Conservation (phyloP, 2,329 filamentous ascomycete genomes). For the Grosmannia penicillata region DNA sequence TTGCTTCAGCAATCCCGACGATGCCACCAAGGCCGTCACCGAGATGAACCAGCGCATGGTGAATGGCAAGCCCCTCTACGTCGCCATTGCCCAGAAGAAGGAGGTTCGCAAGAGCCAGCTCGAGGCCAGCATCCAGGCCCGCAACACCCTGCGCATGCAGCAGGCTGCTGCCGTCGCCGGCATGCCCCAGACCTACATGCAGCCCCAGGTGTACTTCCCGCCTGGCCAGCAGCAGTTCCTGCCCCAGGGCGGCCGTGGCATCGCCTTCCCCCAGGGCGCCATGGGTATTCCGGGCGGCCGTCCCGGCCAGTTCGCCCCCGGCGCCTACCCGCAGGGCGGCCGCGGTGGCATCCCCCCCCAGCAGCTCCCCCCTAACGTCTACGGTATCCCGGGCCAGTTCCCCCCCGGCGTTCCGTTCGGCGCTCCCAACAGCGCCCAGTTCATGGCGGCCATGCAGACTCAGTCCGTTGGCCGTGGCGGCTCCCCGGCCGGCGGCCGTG, state of each 20-base stretch:
- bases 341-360: conserved; percentile 72
- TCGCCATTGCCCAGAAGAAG: conserved; percentile 96
- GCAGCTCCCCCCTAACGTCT: conserved; percentile 78
- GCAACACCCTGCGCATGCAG: conserved; percentile 97
- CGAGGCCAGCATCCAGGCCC: conserved; percentile 96
- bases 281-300: conserved; percentile 63
- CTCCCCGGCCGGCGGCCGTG: conserved; percentile 51
- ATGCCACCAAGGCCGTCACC: conserved; percentile 95
- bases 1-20: conserved; percentile 98
- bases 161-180: conserved; percentile 84
- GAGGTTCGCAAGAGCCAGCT: conserved; percentile 99
- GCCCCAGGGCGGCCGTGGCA: conserved; percentile 45
- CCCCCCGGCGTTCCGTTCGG: conserved; percentile 59
- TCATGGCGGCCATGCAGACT: conserved; percentile 72
- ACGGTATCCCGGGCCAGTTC: conserved; percentile 66
- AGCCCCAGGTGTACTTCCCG: conserved; percentile 82
- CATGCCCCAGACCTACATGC: conserved; percentile 79
- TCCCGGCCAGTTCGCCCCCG: conserved; percentile 67
- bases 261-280: conserved; percentile 49
- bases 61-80: conserved; percentile 90
- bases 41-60: conserved; percentile 99
- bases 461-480: conserved; percentile 47
- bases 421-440: conserved; percentile 66
- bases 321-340: conserved; percentile 69
- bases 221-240: conserved; percentile 67